Evolutionary conservation across 768 basidiomycete genomes (phyloP).

Genomic region (Russula sp.): DNA sequence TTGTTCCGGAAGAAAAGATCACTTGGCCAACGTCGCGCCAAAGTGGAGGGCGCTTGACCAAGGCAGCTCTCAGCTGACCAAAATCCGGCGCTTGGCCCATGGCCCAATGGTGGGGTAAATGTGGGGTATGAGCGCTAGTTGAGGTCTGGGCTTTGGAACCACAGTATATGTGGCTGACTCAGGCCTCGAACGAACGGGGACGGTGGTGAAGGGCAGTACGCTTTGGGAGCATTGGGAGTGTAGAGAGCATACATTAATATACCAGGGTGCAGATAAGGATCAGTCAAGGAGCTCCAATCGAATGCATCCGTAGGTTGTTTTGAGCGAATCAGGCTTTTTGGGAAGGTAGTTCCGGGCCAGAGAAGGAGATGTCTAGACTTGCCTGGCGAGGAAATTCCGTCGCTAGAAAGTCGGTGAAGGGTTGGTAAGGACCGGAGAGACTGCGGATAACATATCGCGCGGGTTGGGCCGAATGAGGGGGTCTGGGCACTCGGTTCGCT

Average conservation of each 20-base stretch:
- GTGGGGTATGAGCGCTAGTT: constrained; percentile 23
- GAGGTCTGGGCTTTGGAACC: constrained; percentile 17
- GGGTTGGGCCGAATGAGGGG: neutral
- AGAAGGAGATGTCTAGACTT: neutral
- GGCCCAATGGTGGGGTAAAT: constrained; percentile 22
- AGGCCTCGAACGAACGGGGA: constrained; percentile 20
- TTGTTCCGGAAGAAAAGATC: neutral
- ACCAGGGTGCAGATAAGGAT: constrained; percentile 14
- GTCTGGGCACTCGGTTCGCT: constrained; percentile 15
- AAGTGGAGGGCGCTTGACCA: neutral
- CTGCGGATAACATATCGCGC: neutral
- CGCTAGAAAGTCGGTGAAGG: constrained; percentile 24
- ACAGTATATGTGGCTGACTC: neutral
- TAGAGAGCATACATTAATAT: constrained; percentile 1
- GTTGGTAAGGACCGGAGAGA: constrained; percentile 4
- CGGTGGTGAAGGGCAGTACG: constrained; percentile 17
- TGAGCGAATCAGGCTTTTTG: neutral
- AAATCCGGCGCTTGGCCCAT: constrained; percentile 1
- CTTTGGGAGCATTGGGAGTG: constrained; percentile 14
- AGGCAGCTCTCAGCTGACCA: constrained; percentile 10
- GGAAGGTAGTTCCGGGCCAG: neutral
- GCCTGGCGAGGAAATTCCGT: constrained; percentile 11
- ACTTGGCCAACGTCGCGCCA: neutral
- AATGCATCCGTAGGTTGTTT: neutral
- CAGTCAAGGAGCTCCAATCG: constrained; percentile 10